These are phyloP conservation scores for Macrolepiota albuminosa DNA, from an alignment of 768 basidiomycete species.

Conservation along the genomic window DNA sequence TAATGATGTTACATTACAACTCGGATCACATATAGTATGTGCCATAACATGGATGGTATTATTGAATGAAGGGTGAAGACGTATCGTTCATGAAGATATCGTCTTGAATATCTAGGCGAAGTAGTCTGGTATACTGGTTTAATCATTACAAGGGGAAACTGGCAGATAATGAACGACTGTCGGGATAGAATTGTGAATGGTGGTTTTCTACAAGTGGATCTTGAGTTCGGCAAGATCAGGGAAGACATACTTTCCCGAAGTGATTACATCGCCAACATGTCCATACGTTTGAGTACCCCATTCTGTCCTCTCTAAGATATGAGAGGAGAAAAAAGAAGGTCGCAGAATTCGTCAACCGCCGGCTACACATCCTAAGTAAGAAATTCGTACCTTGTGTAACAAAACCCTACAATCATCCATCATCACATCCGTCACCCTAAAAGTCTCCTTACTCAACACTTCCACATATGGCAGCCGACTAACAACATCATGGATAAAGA, in stretches of 20 bases:
- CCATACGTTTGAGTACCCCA: constrained; percentile 35
- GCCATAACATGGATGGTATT: background rate
- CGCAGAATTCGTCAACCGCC: background rate
- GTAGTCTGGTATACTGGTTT: background rate
- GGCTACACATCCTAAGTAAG: background rate
- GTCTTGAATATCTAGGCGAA: background rate
- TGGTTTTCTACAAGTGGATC: background rate
- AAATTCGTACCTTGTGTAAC: constrained; percentile 37
- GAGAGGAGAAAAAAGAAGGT: background rate
- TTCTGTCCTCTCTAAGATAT: constrained; percentile 28
- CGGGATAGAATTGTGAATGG: background rate
- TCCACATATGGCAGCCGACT: constrained; percentile 49
- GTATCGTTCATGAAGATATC: background rate
- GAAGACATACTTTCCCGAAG: background rate
- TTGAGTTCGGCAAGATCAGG: background rate
- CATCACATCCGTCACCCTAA: constrained; percentile 52
- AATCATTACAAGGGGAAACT: background rate
- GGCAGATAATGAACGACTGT: background rate
- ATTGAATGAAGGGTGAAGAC: background rate
- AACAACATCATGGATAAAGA: constrained; percentile 43
- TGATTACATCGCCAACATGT: constrained; percentile 40
- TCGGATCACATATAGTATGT: background rate
- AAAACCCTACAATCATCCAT: constrained; percentile 50
- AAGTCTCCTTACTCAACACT: constrained; percentile 41
- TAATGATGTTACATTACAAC: background rate